A percentile compares a stretch with the other conserved stretches of the same genome.
Evolutionary conservation across 345 rosid species (phyloP).

Genomic region (Syzygium jambos): DNA sequence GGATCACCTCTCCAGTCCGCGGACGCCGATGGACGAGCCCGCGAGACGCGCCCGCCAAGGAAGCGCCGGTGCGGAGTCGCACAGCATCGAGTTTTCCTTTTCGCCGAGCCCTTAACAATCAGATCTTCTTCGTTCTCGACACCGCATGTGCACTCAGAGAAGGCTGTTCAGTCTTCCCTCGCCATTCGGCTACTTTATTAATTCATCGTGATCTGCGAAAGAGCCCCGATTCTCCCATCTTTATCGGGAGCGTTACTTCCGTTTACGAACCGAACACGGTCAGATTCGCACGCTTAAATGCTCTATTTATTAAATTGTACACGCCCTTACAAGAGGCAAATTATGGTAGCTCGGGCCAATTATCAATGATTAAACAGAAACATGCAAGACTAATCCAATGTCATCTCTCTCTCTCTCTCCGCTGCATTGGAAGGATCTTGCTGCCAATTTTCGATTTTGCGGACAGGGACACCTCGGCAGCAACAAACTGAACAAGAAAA

Average conservation of each 20-base stretch:
- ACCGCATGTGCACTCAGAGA: neutral
- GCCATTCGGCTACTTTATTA: neutral
- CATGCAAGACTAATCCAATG: neutral
- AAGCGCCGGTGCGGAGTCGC: neutral
- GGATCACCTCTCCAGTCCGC: neutral
- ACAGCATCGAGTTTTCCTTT: neutral
- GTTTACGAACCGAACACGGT: neutral
- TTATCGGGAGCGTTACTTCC: neutral
- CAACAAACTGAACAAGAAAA: neutral
- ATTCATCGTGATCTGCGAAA: neutral
- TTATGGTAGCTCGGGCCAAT: neutral
- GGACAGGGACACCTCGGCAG: neutral
- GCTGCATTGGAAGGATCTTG: neutral
- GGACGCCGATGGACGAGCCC: neutral
- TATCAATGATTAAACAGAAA: neutral
- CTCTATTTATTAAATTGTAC: neutral
- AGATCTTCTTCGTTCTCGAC: neutral
- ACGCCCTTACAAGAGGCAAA: neutral
- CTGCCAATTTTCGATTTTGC: neutral
- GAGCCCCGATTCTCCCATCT: neutral
- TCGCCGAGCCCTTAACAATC: neutral
- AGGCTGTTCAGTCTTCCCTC: neutral
- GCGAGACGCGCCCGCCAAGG: neutral
- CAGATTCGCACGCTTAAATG: neutral
- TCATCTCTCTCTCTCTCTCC: neutral